These are phyloP conservation scores for Kalmanozyma brasiliensis DNA, from an alignment of 1,284 basidiomycete genomes.

Conservation along the genomic window DNA sequence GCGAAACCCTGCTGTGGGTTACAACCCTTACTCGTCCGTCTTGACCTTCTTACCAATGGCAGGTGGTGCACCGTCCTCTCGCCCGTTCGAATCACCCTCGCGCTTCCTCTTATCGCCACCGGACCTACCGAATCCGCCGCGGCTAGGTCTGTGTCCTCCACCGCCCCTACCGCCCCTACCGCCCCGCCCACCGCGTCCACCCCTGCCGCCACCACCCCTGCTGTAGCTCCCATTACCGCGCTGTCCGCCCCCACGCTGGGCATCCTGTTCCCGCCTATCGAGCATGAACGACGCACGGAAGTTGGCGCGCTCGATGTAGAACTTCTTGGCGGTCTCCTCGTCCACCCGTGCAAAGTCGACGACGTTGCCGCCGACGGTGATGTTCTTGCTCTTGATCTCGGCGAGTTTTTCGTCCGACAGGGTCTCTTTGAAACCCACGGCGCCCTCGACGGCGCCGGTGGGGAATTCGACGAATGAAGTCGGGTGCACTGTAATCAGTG, in stretches of 20 bases:
- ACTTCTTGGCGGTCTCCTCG: constrained; percentile 79
- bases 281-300: constrained; percentile 71
- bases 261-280: constrained; percentile 66
- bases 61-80: constrained; percentile 35
- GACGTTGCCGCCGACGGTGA: constrained; percentile 69
- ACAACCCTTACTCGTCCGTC: constrained; percentile 33
- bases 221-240: constrained; percentile 57
- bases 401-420: constrained; percentile 70
- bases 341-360: constrained; percentile 66
- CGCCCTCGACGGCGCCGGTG: constrained; percentile 67
- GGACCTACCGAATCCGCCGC: constrained; percentile 60
- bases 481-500: constrained; percentile 55
- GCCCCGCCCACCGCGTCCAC: constrained; percentile 68
- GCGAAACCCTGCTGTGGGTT: neutral
- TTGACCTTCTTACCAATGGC: constrained; percentile 46
- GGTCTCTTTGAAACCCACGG: constrained; percentile 69
- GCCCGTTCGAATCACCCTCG: constrained; percentile 21
- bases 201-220: constrained; percentile 65
- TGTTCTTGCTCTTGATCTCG: constrained; percentile 69
- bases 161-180: constrained; percentile 64
- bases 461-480: constrained; percentile 60
- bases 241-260: constrained; percentile 75
- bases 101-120: constrained; percentile 58
- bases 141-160: constrained; percentile 12
- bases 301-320: constrained; percentile 77